Evolutionary conservation across 192 early-diverging fungal species (phyloP).

Genomic region (Phlyctochytrium planicorne): DNA sequence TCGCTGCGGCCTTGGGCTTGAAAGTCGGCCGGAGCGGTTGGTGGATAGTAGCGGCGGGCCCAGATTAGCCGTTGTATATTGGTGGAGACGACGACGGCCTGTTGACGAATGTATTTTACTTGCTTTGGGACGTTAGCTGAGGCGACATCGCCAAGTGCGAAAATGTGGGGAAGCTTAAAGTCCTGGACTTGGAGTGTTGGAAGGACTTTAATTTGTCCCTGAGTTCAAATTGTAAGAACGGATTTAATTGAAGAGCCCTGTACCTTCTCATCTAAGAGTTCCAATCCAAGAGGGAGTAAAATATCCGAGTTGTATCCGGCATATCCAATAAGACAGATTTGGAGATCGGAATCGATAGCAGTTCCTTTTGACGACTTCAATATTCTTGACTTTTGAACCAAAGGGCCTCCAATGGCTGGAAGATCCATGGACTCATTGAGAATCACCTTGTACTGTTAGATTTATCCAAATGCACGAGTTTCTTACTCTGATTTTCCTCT

Average conservation of each 20-base stretch:
- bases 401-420: background rate
- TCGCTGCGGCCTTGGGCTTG: slow-evolving; percentile 11
- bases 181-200: slow-evolving; percentile 67
- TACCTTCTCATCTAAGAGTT: slow-evolving; percentile 8
- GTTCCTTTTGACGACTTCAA: slow-evolving; percentile 44
- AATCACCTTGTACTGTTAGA: slow-evolving; percentile 1
- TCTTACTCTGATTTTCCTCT: background rate
- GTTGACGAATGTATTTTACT: slow-evolving; percentile 10
- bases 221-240: background rate
- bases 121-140: slow-evolving; percentile 44
- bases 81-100: slow-evolving; percentile 21
- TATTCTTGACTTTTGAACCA: slow-evolving; percentile 7
- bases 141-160: slow-evolving; percentile 72
- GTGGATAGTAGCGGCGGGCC: slow-evolving; percentile 4
- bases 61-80: slow-evolving; percentile 27
- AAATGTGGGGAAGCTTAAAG: slow-evolving; percentile 60
- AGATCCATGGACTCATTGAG: slow-evolving; percentile 9
- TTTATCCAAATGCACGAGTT: background rate
- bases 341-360: slow-evolving; percentile 58
- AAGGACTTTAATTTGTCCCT: slow-evolving; percentile 9
- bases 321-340: slow-evolving; percentile 35
- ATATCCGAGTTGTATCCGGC: slow-evolving; percentile 5
- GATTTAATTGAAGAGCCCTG: background rate
- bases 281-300: background rate
- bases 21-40: slow-evolving; percentile 3